phyloP scores from a whole-genome alignment of 805 yeast species.

The Millerago galiae region DNA sequence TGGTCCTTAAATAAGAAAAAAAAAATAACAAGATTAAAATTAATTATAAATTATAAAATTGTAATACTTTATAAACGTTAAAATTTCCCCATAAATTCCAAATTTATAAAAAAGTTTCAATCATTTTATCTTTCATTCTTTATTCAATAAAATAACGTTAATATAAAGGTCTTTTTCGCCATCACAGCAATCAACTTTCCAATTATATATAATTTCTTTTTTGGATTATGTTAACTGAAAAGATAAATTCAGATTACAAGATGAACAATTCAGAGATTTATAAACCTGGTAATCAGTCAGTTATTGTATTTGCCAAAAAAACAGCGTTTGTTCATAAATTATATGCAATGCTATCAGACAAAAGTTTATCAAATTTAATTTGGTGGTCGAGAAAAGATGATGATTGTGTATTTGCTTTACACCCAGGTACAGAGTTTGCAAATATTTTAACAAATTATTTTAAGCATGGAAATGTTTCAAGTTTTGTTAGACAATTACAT shows the following conservation, averaged over 20 bases:
- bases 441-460: slow-evolving; percentile 63
- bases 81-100: too few species aligned
- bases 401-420: slow-evolving; percentile 52
- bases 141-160: too few species aligned
- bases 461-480: slow-evolving; percentile 90
- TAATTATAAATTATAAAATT: too few species aligned
- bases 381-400: slow-evolving; percentile 53
- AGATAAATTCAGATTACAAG: background rate
- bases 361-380: slow-evolving; percentile 43
- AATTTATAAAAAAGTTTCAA: too few species aligned
- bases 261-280: background rate
- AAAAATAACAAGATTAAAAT: too few species aligned
- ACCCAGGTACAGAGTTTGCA: slow-evolving; percentile 60
- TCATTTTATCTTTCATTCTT: too few species aligned
- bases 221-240: background rate
- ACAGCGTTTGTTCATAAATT: slow-evolving; percentile 59
- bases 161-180: too few species aligned
- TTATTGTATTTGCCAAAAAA: slow-evolving; percentile 10
- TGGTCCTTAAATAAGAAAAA: background rate
- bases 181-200: too few species aligned
- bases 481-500: slow-evolving; percentile 89
- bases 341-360: slow-evolving; percentile 56
- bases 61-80: too few species aligned
- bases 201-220: too few species aligned
- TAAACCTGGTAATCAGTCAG: background rate